These are phyloP conservation scores for Aureobasidium mangrovei DNA, from an alignment of 2,329 filamentous ascomycete genomes.

Conservation along the genomic window DNA sequence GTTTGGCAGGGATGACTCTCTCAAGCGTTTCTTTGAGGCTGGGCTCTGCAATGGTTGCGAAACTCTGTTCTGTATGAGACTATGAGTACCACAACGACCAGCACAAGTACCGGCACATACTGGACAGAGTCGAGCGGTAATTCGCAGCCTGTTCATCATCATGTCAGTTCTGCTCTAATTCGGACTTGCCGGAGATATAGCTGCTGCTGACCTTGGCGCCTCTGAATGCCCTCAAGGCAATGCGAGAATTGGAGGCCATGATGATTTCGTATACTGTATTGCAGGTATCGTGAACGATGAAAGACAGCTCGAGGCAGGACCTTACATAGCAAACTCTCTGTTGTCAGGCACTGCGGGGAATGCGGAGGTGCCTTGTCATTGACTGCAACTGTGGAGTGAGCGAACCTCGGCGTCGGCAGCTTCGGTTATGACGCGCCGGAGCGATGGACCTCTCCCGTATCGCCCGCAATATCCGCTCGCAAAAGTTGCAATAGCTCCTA, in stretches of 20 bases:
- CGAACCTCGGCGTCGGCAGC: slow-evolving; percentile 3
- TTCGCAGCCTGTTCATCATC: background rate
- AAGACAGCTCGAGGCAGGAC: background rate
- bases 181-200: background rate
- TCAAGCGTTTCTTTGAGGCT: slow-evolving; percentile 83
- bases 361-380: background rate
- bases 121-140: background rate
- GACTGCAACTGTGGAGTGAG: slow-evolving; percentile 3
- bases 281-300: background rate
- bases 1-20: slow-evolving; percentile 79
- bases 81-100: background rate
- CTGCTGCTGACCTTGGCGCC: slow-evolving; percentile 52
- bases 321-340: background rate
- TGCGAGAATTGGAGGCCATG: slow-evolving; percentile 38
- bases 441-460: background rate
- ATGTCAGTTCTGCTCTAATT: background rate
- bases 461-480: slow-evolving; percentile 2
- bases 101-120: slow-evolving; percentile 32
- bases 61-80: slow-evolving; percentile 30
- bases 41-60: slow-evolving; percentile 69
- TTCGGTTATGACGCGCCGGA: slow-evolving; percentile 5
- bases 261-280: background rate
- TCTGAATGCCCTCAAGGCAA: slow-evolving; percentile 54
- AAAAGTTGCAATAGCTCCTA: no score
- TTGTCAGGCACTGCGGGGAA: slow-evolving; percentile 7